A percentile compares a stretch with the other conserved stretches of the same genome.
phyloP scores from a whole-genome alignment of 495 filamentous ascomycete species.

The Aspergillus bertholletiae region DNA sequence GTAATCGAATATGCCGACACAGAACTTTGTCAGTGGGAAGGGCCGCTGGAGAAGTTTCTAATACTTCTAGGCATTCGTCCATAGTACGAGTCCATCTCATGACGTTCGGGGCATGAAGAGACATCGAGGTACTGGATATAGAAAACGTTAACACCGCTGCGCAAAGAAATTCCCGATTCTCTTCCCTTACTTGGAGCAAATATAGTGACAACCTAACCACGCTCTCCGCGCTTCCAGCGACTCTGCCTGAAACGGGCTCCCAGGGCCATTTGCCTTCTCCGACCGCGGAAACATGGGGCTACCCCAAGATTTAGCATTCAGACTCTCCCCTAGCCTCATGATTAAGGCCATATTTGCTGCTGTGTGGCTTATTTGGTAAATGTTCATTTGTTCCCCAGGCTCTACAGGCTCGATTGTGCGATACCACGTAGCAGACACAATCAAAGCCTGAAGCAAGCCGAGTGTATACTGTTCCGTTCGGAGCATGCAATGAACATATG shows the following conservation, averaged over 20 bases:
- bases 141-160: slow-evolving; percentile 9
- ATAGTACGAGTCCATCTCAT: slow-evolving; percentile 72
- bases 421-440: slow-evolving; percentile 69
- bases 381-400: slow-evolving; percentile 65
- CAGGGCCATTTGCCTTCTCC: too few species aligned
- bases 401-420: slow-evolving; percentile 63
- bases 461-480: slow-evolving; percentile 67
- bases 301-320: neutral
- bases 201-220: slow-evolving; percentile 70
- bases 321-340: slow-evolving; percentile 58
- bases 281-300: too few species aligned
- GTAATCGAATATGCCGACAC: slow-evolving; percentile 64
- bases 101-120: slow-evolving; percentile 68
- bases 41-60: slow-evolving; percentile 65
- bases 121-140: slow-evolving; percentile 69
- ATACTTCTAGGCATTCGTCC: slow-evolving; percentile 66
- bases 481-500: slow-evolving; percentile 65
- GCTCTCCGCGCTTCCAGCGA: slow-evolving; percentile 62
- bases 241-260: neutral
- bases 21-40: slow-evolving; percentile 63
- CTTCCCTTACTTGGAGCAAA: slow-evolving; percentile 35
- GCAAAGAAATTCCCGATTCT: neutral
- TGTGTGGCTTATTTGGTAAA: slow-evolving; percentile 76
- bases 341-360: slow-evolving; percentile 78
- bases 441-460: slow-evolving; percentile 73